These are phyloP conservation scores for Neocatenulostroma microsporum DNA, from an alignment of 2,329 filamentous ascomycete genomes.

Conservation along the genomic window DNA sequence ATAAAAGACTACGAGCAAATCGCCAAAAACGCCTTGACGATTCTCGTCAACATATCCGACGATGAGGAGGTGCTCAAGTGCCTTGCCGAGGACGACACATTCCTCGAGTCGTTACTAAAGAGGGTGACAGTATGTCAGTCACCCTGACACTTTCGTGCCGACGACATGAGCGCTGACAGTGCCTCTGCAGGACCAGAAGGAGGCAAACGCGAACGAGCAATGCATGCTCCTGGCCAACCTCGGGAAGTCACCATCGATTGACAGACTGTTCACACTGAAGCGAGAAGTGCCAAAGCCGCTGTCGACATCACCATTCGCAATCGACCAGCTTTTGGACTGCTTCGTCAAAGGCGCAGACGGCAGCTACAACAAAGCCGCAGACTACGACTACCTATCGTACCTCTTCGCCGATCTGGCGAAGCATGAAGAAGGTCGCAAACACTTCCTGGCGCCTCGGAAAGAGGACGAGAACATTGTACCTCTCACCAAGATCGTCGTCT, in stretches of 20 bases:
- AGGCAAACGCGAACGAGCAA: constrained; percentile 74
- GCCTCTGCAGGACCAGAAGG: constrained; percentile 55
- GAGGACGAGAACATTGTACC: constrained; percentile 77
- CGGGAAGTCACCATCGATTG: constrained; percentile 66
- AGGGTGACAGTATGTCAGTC: constrained; percentile 66
- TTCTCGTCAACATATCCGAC: constrained; percentile 77
- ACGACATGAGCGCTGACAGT: constrained; percentile 2
- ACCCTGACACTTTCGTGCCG: constrained; percentile 5
- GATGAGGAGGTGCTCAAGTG: constrained; percentile 67
- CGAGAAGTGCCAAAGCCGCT: constrained; percentile 63
- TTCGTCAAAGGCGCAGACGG: constrained; percentile 88
- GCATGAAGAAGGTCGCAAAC: constrained; percentile 60
- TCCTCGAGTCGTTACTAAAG: constrained; percentile 64
- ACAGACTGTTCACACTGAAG: constrained; percentile 59
- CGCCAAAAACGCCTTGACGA: constrained; percentile 83
- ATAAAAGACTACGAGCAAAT: constrained; percentile 84
- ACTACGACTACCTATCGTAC: constrained; percentile 91
- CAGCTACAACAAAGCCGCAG: constrained; percentile 71
- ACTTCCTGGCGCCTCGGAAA: constrained; percentile 64
- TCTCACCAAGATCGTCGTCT: constrained; percentile 84
- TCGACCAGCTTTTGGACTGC: constrained; percentile 89
- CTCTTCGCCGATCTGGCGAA: constrained; percentile 87
- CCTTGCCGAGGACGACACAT: constrained; percentile 70
- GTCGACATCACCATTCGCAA: constrained; percentile 61
- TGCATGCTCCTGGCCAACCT: constrained; percentile 93